Evolutionary conservation across 306 rosid genomes (phyloP).

Genomic region (Styphnolobium japonicum): DNA sequence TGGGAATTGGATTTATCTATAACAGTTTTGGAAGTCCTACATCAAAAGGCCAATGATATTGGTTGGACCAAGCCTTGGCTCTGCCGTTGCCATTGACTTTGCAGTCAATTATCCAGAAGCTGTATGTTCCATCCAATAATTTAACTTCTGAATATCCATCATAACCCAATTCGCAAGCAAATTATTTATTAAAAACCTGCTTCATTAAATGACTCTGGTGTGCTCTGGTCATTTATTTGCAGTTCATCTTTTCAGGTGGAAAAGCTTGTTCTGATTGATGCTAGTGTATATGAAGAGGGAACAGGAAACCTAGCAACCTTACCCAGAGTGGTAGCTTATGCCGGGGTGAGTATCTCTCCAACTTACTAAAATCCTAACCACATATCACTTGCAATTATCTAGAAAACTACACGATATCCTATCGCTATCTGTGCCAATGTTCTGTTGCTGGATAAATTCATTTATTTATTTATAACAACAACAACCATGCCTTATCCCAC

Average conservation of each 20-base stretch:
- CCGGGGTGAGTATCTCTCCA: conserved; percentile 60
- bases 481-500: too few species aligned
- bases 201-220: conserved; percentile 20
- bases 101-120: conserved; percentile 86
- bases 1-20: conserved; percentile 25
- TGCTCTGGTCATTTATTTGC: conserved; percentile 30
- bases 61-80: conserved; percentile 98
- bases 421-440: background rate
- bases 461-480: background rate
- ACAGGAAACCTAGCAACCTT: conserved; percentile 65
- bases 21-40: conserved; percentile 83
- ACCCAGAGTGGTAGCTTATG: conserved; percentile 69
- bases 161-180: background rate
- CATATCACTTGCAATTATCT: background rate
- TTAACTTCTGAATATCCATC: conserved; percentile 24
- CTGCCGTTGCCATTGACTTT: conserved; percentile 96
- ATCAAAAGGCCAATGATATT: conserved; percentile 79
- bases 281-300: conserved; percentile 90
- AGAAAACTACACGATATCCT: background rate
- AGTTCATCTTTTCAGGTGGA: conserved; percentile 69
- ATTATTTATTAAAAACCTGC: background rate
- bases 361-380: background rate
- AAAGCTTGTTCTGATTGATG: conserved; percentile 85
- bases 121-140: conserved; percentile 46
- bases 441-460: background rate